Conservation (phyloP, 768 basidiomycete genomes). For the Kwoniella shandongensis region DNA sequence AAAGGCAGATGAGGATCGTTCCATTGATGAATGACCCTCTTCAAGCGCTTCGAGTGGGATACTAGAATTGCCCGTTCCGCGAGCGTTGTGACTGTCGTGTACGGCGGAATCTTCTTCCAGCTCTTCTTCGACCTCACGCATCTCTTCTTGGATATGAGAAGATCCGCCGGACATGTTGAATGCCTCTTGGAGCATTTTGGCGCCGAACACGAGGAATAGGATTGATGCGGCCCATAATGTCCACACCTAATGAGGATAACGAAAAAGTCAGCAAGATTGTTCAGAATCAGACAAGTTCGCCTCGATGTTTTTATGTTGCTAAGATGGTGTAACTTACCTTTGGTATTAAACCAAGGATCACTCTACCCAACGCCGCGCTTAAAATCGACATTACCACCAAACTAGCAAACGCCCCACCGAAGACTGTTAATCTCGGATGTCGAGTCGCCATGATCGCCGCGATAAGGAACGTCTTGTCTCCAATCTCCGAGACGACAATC, state of each 20-base stretch:
- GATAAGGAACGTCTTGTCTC: conserved; percentile 89
- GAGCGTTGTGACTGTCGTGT: conserved; percentile 43
- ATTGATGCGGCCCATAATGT: conserved; percentile 62
- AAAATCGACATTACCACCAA: conserved; percentile 90
- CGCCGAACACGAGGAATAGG: conserved; percentile 87
- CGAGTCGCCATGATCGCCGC: conserved; percentile 85
- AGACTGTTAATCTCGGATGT: conserved; percentile 75
- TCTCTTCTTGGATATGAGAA: conserved; percentile 86
- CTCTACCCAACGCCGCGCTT: conserved; percentile 87
- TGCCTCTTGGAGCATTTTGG: conserved; percentile 84
- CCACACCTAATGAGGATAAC: conserved; percentile 29
- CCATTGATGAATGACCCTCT: conserved; percentile 52
- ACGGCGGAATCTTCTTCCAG: conserved; percentile 73
- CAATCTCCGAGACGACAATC: conserved; percentile 69
- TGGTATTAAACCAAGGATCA: conserved; percentile 82
- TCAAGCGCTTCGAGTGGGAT: conserved; percentile 77
- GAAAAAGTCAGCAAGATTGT: not conserved
- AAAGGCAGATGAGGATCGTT: conserved; percentile 5
- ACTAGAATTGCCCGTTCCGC: conserved; percentile 8
- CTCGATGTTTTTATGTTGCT: too few species aligned
- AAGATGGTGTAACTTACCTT: conserved; percentile 54
- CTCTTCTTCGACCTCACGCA: conserved; percentile 94
- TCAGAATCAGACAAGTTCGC: too few species aligned
- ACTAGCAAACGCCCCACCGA: conserved; percentile 81
- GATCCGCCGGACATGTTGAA: conserved; percentile 72